Percentiles rank a stretch among this genome's conserved stretches.
These are phyloP conservation scores for Prunus dulcis DNA, from an alignment of 306 rosid genomes.

Conservation along the genomic window DNA sequence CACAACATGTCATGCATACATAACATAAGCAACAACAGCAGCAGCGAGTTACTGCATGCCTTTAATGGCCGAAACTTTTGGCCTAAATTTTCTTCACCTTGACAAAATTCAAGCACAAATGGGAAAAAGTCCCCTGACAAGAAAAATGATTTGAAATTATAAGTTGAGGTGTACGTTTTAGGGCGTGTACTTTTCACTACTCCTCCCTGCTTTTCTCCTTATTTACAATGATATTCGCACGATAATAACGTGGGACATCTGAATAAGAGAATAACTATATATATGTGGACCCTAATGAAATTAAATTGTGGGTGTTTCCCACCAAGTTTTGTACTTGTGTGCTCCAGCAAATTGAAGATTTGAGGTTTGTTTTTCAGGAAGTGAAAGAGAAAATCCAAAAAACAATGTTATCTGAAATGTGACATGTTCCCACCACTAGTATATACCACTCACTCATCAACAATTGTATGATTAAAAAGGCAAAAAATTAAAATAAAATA, in stretches of 20 bases:
- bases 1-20: not conserved
- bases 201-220: rapidly evolving
- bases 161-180: not conserved
- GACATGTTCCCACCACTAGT: not conserved
- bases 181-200: not conserved
- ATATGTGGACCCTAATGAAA: too few species aligned
- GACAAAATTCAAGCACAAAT: not conserved
- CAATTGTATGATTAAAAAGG: not conserved
- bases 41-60: not conserved
- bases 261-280: too few species aligned
- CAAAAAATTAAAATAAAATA: too few species aligned
- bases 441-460: not conserved
- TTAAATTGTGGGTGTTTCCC: not conserved
- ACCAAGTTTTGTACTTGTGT: not conserved
- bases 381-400: not conserved
- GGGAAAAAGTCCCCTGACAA: not conserved
- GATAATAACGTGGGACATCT: rapidly evolving
- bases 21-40: not conserved
- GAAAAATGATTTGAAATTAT: not conserved
- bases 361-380: not conserved
- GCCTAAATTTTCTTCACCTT: not conserved
- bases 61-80: not conserved
- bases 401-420: not conserved
- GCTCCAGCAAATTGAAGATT: not conserved
- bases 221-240: too few species aligned